Evolutionary conservation across 306 rosid genomes (phyloP), one percentile per base, ranked within the genome.

Genomic region (Cicer yamashitae): DNA sequence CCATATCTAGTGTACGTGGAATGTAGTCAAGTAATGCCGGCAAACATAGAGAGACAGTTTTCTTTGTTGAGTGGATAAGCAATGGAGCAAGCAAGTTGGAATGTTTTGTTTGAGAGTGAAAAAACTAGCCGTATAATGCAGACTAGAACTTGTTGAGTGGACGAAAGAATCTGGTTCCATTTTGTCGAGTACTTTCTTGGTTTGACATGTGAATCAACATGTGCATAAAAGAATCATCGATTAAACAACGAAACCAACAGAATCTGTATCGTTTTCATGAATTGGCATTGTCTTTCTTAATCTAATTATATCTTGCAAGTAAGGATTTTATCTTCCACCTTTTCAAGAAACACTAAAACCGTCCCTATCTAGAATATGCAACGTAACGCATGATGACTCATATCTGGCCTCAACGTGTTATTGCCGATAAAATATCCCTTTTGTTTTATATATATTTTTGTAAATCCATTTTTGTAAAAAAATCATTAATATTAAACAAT

Each of bases 1-100:
- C 40, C 80, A 73, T 44, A 82, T 50, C 65, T 48, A 70, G 69
- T 53, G 79, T 60, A 60, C 37, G 15, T 60, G 7, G 66, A 60
- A 60, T 34, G 20, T 56, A 38, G 37, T 59, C 54, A 12, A 12
- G 76, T 68, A 74, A 46, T 74, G 71, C 77, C 15, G 65, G 47
- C 80, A 63, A 83, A 79, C 1, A 8, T 3, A 25, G 22, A 11
- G 39, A 15, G 71, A 34, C 22, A 66, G 5, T 13, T 22, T 82
- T 90, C 81, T 62, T 70, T 58, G 91, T 84, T 87, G 90, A 93
- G 83, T 82, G 91, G 93, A 91, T 88, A 83, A 77, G 67, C 70
- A 77, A 39, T 39, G 67, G 54, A 59, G 22, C 15, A 39, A 37
- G 69, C 73, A 81, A 67, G n/a, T 73, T 76, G 81, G 88, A 76